Conservation (phyloP, 2,329 filamentous ascomycete genomes). For the Westerdykella ornata region DNA sequence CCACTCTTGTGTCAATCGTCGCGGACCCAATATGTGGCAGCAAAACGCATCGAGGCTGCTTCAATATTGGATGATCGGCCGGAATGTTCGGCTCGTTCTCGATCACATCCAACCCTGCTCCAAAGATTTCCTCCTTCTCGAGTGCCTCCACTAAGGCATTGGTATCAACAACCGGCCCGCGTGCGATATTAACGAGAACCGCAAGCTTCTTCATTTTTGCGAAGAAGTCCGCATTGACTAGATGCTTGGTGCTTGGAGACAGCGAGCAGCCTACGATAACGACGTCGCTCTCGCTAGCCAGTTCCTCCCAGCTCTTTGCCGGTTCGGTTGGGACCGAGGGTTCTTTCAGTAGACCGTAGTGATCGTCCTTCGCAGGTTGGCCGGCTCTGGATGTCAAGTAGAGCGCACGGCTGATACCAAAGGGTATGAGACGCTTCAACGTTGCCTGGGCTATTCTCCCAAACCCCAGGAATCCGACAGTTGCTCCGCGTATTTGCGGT, state of each 20-base stretch:
- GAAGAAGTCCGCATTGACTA: conserved; percentile 33
- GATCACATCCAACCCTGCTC: conserved; percentile 51
- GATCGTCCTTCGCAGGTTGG: conserved; percentile 19
- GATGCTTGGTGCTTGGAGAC: conserved; percentile 22
- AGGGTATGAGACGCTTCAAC: conserved; percentile 20
- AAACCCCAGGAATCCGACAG: conserved; percentile 26
- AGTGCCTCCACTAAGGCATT: conserved; percentile 47
- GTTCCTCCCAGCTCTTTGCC: conserved; percentile 14
- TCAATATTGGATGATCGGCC: conserved; percentile 44
- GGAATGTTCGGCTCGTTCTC: conserved; percentile 48
- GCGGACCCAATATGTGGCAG: conserved; percentile 54
- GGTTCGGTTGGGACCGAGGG: conserved; percentile 16
- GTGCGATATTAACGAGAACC: conserved; percentile 52
- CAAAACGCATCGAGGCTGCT: conserved; percentile 46
- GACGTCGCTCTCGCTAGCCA: conserved; percentile 27
- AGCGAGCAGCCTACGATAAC: conserved; percentile 26
- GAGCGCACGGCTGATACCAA: conserved; percentile 20
- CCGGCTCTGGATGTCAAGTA: conserved; percentile 25
- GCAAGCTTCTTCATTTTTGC: conserved; percentile 47
- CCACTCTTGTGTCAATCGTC: conserved; percentile 51
- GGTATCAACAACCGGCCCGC: conserved; percentile 52
- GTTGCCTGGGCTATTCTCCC: conserved; percentile 26
- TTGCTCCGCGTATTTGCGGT: conserved; percentile 19
- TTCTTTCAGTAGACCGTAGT: conserved; percentile 16
- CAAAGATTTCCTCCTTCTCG: conserved; percentile 46